Evolutionary conservation across 305 asterid genomes (phyloP).

Genomic region (Plantago coronopus): DNA sequence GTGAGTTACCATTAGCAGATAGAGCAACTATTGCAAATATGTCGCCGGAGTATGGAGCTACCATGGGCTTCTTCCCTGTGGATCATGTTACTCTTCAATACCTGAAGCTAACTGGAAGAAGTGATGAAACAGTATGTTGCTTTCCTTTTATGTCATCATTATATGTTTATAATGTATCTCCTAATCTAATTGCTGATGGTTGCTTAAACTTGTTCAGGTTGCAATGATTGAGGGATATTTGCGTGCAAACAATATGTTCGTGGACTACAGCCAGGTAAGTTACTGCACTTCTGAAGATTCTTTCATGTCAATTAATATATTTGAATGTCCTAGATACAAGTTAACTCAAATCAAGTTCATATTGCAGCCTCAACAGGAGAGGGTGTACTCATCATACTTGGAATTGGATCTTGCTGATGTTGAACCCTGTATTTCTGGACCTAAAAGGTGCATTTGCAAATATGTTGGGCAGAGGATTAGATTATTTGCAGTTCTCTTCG

Average conservation of each 20-base stretch:
- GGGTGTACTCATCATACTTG: slow-evolving; percentile 62
- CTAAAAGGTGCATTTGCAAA: slow-evolving; percentile 53
- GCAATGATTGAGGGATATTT: slow-evolving; percentile 83
- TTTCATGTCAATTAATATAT: slow-evolving; percentile 8
- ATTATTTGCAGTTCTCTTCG: slow-evolving; percentile 11
- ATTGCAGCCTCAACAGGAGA: slow-evolving; percentile 67
- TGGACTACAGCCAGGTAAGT: slow-evolving; percentile 64
- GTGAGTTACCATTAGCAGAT: slow-evolving; percentile 67
- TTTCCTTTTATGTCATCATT: neutral
- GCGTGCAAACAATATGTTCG: slow-evolving; percentile 74
- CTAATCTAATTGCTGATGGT: neutral
- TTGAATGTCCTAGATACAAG: slow-evolving; percentile 8
- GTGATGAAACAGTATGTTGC: slow-evolving; percentile 49
- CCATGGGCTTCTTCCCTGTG: slow-evolving; percentile 93
- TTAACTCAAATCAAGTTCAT: slow-evolving; percentile 19
- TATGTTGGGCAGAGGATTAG: neutral
- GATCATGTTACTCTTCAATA: slow-evolving; percentile 79
- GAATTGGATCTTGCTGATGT: slow-evolving; percentile 63
- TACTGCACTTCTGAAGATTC: neutral
- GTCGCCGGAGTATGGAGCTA: slow-evolving; percentile 94
- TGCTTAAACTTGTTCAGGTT: slow-evolving; percentile 39
- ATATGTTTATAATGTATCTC: neutral
- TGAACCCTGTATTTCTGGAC: slow-evolving; percentile 82
- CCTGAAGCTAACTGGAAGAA: slow-evolving; percentile 77
- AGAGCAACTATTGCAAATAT: slow-evolving; percentile 90